A percentile compares a stretch with the other conserved stretches of the same genome.
phyloP scores from a whole-genome alignment of 768 basidiomycete species.

The Amanita muscaria region DNA sequence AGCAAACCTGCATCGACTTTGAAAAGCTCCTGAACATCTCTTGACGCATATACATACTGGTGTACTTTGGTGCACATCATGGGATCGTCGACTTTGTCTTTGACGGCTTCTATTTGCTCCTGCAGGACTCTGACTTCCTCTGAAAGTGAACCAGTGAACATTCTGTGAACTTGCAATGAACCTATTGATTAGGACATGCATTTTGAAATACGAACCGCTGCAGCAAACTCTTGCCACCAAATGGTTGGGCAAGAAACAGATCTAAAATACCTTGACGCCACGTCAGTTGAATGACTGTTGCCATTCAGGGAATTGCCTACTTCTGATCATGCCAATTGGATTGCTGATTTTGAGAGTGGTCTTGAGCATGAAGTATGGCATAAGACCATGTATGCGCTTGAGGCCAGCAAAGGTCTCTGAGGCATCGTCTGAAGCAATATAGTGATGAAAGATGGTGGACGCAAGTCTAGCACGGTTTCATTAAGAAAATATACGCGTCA shows the following conservation, averaged over 20 bases:
- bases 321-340: slow-evolving; percentile 93
- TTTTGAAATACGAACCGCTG: slow-evolving; percentile 51
- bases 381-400: slow-evolving; percentile 89
- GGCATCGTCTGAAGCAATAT: slow-evolving; percentile 86
- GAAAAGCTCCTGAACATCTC: slow-evolving; percentile 79
- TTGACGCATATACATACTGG: slow-evolving; percentile 77
- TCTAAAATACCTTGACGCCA: slow-evolving; percentile 58
- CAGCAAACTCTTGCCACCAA: slow-evolving; percentile 85
- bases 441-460: slow-evolving; percentile 92
- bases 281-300: slow-evolving; percentile 4
- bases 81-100: slow-evolving; percentile 83
- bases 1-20: slow-evolving; percentile 72
- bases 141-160: slow-evolving; percentile 89
- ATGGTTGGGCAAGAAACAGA: slow-evolving; percentile 93
- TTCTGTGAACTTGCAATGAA: slow-evolving; percentile 37
- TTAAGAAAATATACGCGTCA: slow-evolving; percentile 2
- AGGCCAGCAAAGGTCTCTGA: slow-evolving; percentile 82
- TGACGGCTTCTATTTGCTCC: slow-evolving; percentile 82
- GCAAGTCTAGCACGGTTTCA: slow-evolving; percentile 54
- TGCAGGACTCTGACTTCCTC: slow-evolving; percentile 84
- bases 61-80: slow-evolving; percentile 83
- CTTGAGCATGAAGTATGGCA: slow-evolving; percentile 98
- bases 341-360: slow-evolving; percentile 88
- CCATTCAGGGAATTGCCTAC: slow-evolving; percentile 25
- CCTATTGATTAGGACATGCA: background rate